phyloP scores from a whole-genome alignment of 108 stramenopile species.

The Nitzschia sp. region DNA sequence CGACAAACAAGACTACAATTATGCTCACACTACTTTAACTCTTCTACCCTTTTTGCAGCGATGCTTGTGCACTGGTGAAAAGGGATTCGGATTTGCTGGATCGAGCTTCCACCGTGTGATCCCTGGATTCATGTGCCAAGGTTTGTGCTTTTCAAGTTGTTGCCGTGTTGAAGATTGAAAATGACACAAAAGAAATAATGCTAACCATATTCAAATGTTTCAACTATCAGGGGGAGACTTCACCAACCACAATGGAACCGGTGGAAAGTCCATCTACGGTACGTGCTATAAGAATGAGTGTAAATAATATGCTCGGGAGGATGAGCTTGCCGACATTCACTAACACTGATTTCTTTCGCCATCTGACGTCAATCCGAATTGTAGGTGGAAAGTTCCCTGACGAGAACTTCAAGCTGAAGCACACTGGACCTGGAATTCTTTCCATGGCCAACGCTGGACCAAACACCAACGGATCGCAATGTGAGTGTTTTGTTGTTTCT shows the following conservation, averaged over 20 bases:
- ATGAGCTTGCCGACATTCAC: too few relatives aligned
- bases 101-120: slow-evolving; percentile 95
- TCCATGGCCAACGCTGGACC: slow-evolving; percentile 97
- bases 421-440: slow-evolving; percentile 62
- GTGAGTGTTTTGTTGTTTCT: slow-evolving; percentile 6
- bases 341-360: too few relatives aligned
- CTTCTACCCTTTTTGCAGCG: slow-evolving; percentile 18
- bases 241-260: slow-evolving; percentile 76
- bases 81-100: slow-evolving; percentile 53
- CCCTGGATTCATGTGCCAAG: slow-evolving; percentile 87
- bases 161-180: not conserved
- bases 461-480: slow-evolving; percentile 86
- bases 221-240: slow-evolving; percentile 80
- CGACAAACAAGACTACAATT: not conserved
- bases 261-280: slow-evolving; percentile 95
- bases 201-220: not conserved
- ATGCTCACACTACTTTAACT: not conserved
- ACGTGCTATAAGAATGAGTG: too few relatives aligned
- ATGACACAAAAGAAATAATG: not conserved
- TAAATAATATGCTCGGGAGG: too few relatives aligned
- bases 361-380: not conserved
- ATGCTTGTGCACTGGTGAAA: slow-evolving; percentile 82
- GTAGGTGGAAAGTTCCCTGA: slow-evolving; percentile 84
- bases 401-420: slow-evolving; percentile 92
- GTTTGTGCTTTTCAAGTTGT: not conserved